A percentile compares a stretch with the other conserved stretches of the same genome.
Conservation (phyloP, 345 rosid species). For the Arabis alpina region DNA sequence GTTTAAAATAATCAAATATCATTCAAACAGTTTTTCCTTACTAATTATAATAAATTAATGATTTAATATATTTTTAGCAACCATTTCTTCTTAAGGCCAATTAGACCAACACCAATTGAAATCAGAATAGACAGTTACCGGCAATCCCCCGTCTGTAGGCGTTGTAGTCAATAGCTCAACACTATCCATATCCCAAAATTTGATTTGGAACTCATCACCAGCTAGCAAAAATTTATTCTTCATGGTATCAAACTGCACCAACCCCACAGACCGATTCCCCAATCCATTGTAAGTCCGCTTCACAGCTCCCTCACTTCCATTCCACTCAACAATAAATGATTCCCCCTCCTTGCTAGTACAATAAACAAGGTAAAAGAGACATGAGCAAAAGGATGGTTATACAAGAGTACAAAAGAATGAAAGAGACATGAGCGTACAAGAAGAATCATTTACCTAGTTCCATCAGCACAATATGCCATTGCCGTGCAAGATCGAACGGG, state of each 20-base stretch:
- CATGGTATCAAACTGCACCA: slow-evolving; percentile 72
- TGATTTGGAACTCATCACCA: slow-evolving; percentile 71
- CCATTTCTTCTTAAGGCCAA: slow-evolving; percentile 13
- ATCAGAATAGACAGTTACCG: slow-evolving; percentile 46
- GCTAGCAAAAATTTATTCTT: slow-evolving; percentile 69
- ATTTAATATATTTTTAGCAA: background rate
- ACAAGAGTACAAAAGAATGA: no score
- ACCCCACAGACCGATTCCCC: slow-evolving; percentile 64
- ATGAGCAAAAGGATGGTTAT: slow-evolving; percentile 22
- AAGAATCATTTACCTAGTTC: slow-evolving; percentile 49
- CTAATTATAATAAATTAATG: no score
- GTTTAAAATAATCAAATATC: no score
- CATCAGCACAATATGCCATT: slow-evolving; percentile 88
- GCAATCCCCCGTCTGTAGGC: slow-evolving; percentile 67
- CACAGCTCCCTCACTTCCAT: slow-evolving; percentile 74
- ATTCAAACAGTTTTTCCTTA: no score
- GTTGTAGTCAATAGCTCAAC: slow-evolving; percentile 57
- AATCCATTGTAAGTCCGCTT: slow-evolving; percentile 66
- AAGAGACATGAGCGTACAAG: no score
- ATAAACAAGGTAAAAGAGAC: slow-evolving; percentile 34
- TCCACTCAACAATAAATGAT: slow-evolving; percentile 72
- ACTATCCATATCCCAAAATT: slow-evolving; percentile 83
- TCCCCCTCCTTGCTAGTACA: slow-evolving; percentile 74
- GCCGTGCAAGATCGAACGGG: slow-evolving; percentile 76
- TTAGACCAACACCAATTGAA: slow-evolving; percentile 9